Evolutionary conservation across 768 basidiomycete genomes (phyloP).

Genomic region (Amanita rimosa): DNA sequence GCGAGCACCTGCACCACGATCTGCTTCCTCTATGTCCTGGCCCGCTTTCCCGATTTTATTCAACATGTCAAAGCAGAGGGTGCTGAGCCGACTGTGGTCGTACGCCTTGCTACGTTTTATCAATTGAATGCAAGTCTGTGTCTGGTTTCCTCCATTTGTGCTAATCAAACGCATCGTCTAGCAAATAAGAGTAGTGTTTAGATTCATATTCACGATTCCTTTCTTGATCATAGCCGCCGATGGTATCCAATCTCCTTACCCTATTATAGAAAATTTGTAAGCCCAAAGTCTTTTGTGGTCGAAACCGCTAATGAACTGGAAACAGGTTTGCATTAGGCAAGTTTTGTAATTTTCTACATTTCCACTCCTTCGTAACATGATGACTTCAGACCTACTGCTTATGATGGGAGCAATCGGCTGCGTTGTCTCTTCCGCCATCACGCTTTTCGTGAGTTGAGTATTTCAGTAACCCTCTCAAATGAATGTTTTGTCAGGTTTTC

Average conservation of each 20-base stretch:
- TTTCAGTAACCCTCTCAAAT: background rate
- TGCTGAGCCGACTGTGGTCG: conserved; percentile 63
- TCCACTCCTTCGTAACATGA: conserved; percentile 11
- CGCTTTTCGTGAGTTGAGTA: conserved; percentile 47
- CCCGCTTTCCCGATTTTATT: conserved; percentile 62
- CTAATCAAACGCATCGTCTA: conserved; percentile 14
- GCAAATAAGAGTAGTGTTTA: conserved; percentile 63
- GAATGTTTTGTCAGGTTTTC: conserved; percentile 40
- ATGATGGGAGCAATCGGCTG: conserved; percentile 67
- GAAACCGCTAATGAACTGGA: background rate
- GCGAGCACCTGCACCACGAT: conserved; percentile 59
- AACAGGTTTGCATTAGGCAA: conserved; percentile 51
- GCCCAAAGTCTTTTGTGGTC: conserved; percentile 16
- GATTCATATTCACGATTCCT: conserved; percentile 64
- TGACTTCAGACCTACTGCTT: conserved; percentile 46
- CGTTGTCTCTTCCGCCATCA: conserved; percentile 72
- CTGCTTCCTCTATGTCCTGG: conserved; percentile 61
- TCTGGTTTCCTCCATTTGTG: background rate
- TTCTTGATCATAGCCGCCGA: conserved; percentile 59
- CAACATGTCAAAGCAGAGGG: conserved; percentile 61
- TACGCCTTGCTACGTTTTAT: conserved; percentile 65
- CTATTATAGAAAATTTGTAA: conserved; percentile 44
- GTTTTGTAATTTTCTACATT: conserved; percentile 8
- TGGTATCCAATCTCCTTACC: conserved; percentile 38
- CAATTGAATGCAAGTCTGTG: conserved; percentile 55